Base-by-base conservation (phyloP, 257 asterid genomes). In the Ehretia macrophylla region DNA sequence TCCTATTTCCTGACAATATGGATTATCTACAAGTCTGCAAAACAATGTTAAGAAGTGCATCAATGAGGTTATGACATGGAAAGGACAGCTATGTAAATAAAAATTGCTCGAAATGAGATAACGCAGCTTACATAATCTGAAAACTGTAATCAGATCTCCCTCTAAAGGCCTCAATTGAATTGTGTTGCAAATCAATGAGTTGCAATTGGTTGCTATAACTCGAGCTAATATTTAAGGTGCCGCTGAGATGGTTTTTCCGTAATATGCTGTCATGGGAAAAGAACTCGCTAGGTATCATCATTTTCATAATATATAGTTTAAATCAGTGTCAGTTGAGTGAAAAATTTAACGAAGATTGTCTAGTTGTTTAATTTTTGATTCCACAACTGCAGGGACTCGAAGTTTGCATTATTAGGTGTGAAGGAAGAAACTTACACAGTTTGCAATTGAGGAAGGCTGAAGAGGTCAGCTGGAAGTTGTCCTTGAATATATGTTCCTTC, bases 11-110 rank as follows among this genome's bases (percentile, higher is more conserved):
- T 20, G 39, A 68, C 97, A 89, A 67, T 78, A 49, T 40, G 88
- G 94, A 65, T 89, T 90, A 23, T 40, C 73, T 23, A 63, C 66
- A 32, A 90, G 95, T 66, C 97, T 90, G 77, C 65, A 74, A 22
- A 53, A 67, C 56, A 55, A 37, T 47, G 23, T 20, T 5, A 68
- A 17, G n/a, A 58, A 55, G 22, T 17, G 14, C 51, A 18, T 23
- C 32, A 40, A 16, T 16, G 14, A 5, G 22, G 21, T 40, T 12
- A 55, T 59, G n/a, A 51, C 37, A 14, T 62, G 35, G 17, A 37
- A 50, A 32, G 22, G 17, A 23, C 16, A 51, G 17, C 1, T 3
- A 19, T 19, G 18, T 21, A 8, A 52, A 49, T 12, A 17, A 9
- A n/a, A n/a, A 21, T 42, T 1, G 17, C 39, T 17, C 13, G 42